Conservation (phyloP, 345 rosid species). For the Eucalyptus marginata region DNA sequence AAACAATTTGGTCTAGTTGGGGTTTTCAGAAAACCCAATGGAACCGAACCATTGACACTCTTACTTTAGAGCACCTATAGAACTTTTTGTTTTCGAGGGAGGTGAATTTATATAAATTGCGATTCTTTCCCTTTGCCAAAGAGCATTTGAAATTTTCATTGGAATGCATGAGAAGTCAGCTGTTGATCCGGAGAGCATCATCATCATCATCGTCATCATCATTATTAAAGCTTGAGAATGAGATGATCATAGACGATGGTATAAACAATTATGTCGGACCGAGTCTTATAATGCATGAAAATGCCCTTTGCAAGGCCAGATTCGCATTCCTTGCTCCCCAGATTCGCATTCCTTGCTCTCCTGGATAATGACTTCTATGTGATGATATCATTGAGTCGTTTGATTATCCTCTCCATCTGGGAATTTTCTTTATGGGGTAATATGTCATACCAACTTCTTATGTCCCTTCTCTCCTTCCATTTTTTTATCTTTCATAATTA, state of each 20-base stretch:
- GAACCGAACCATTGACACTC: fast-evolving
- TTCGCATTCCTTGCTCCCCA: neutral
- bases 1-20: no score
- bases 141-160: neutral
- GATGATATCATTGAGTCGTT: neutral
- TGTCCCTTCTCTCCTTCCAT: neutral
- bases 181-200: neutral
- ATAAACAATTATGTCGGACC: neutral
- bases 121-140: neutral
- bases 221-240: neutral
- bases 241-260: neutral
- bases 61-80: neutral
- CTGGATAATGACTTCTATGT: neutral
- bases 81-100: neutral
- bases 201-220: neutral
- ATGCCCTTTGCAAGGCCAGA: neutral
- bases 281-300: neutral
- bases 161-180: neutral
- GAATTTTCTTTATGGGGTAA: neutral
- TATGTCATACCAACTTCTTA: neutral
- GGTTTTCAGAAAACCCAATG: no score
- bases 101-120: neutral
- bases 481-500: neutral
- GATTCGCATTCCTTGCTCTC: neutral
- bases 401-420: neutral